These are phyloP conservation scores for Pyrrhoderma lamaoense DNA, from an alignment of 1,284 basidiomycete species.

Conservation along the genomic window DNA sequence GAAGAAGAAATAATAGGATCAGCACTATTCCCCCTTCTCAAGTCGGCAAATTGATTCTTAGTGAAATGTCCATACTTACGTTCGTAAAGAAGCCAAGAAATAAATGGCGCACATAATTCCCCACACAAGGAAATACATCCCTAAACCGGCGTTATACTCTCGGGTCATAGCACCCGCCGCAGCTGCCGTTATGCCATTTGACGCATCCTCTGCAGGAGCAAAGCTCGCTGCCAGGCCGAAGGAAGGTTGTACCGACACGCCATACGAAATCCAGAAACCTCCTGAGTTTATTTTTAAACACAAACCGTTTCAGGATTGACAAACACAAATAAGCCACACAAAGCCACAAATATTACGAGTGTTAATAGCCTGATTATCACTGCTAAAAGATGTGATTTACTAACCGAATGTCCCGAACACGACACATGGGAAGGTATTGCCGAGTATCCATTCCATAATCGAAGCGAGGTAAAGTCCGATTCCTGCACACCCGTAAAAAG, in stretches of 20 bases:
- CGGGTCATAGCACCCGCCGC: constrained; percentile 18
- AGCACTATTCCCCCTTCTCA: too few relatives aligned
- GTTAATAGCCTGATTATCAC: not conserved
- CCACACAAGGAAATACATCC: constrained; percentile 21
- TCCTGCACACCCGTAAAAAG: constrained; percentile 20
- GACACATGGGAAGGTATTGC: constrained; percentile 22
- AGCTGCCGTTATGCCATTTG: constrained; percentile 19
- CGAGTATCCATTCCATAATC: constrained; percentile 21
- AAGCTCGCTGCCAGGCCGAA: constrained; percentile 20
- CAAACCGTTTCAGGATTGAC: not conserved
- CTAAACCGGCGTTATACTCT: constrained; percentile 20
- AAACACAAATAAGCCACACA: too few relatives aligned
- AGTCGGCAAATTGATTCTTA: too few relatives aligned
- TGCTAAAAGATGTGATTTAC: constrained; percentile 4
- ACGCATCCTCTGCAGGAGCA: constrained; percentile 18
- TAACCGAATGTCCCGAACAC: constrained; percentile 22
- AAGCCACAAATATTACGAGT: not conserved
- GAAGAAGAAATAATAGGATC: too few relatives aligned
- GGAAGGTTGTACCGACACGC: constrained; percentile 19
- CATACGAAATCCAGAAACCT: constrained; percentile 22
- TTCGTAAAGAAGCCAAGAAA: constrained; percentile 19
- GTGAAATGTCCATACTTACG: constrained; percentile 13
- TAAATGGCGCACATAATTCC: constrained; percentile 20
- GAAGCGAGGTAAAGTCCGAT: constrained; percentile 20
- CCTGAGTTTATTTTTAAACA: constrained; percentile 8